These are phyloP conservation scores for Linnemannia exigua DNA, from an alignment of 192 early-diverging fungal genomes.

Conservation along the genomic window DNA sequence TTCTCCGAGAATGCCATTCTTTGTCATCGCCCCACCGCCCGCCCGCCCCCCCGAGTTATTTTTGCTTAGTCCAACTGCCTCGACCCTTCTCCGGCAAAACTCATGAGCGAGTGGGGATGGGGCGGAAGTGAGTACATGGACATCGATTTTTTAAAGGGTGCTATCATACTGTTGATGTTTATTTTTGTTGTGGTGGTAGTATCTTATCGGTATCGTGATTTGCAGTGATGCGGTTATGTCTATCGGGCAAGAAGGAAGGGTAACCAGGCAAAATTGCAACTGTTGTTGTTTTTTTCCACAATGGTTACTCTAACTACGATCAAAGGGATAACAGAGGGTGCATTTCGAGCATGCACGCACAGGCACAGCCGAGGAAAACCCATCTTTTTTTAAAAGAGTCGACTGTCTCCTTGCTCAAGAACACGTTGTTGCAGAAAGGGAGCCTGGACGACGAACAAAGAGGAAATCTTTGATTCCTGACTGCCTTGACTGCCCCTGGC, in stretches of 20 bases:
- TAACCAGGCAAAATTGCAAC: too few relatives aligned
- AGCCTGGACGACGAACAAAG: background rate
- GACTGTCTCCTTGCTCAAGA: background rate
- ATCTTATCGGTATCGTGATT: conserved; percentile 10
- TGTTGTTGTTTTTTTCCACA: background rate
- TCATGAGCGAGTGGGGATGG: background rate
- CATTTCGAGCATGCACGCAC: background rate
- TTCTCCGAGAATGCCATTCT: too few relatives aligned
- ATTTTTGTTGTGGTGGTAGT: background rate
- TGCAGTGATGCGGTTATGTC: background rate
- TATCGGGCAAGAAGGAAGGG: too few relatives aligned
- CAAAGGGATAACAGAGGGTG: too few relatives aligned
- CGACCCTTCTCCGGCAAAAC: background rate
- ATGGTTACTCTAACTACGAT: too few relatives aligned
- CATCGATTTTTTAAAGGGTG: background rate
- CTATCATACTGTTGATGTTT: background rate
- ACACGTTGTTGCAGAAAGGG: background rate
- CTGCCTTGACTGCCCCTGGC: background rate
- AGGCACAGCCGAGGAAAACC: background rate
- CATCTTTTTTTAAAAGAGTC: background rate
- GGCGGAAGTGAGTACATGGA: background rate
- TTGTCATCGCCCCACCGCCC: too few relatives aligned
- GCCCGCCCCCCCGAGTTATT: background rate
- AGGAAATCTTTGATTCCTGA: background rate
- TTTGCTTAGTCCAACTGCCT: background rate